Evolutionary conservation across 805 yeast species (phyloP).

Genomic region (Candida tammaniensis): DNA sequence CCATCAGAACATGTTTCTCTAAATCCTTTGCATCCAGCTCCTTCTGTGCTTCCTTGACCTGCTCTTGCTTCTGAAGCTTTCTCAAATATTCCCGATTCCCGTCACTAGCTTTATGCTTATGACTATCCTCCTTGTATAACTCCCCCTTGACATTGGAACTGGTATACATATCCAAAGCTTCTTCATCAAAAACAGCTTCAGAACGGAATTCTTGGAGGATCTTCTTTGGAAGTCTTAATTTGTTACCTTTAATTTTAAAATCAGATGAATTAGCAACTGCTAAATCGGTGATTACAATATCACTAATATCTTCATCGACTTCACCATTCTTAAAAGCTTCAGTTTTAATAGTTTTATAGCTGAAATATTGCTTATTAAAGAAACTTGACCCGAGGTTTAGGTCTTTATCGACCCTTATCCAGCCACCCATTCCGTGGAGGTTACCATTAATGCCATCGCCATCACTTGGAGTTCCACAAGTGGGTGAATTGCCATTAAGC

Average conservation of each 20-base stretch:
- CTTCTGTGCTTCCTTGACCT: background rate
- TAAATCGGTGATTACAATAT: conserved; percentile 37
- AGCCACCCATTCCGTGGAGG: conserved; percentile 24
- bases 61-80: conserved; percentile 5
- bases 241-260: conserved; percentile 34
- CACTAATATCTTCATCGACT: conserved; percentile 10
- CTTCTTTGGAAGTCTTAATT: conserved; percentile 25
- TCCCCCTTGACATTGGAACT: conserved; percentile 12
- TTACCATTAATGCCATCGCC: conserved; percentile 25
- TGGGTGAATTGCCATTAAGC: conserved; percentile 16
- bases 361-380: conserved; percentile 40
- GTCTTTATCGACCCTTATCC: conserved; percentile 48
- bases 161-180: conserved; percentile 18
- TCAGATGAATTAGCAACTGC: conserved; percentile 38
- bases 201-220: conserved; percentile 28
- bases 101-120: conserved; percentile 12
- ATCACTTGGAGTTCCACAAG: conserved; percentile 26
- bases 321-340: conserved; percentile 15
- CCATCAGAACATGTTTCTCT: conserved; percentile 1
- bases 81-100: conserved; percentile 10
- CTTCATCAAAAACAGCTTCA: conserved; percentile 24
- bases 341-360: conserved; percentile 24
- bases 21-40: background rate
- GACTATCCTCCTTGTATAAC: conserved; percentile 11
- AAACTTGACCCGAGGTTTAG: conserved; percentile 43